Conservation (phyloP, 2,329 filamentous ascomycete species). For the Cercospora nicotianae region DNA sequence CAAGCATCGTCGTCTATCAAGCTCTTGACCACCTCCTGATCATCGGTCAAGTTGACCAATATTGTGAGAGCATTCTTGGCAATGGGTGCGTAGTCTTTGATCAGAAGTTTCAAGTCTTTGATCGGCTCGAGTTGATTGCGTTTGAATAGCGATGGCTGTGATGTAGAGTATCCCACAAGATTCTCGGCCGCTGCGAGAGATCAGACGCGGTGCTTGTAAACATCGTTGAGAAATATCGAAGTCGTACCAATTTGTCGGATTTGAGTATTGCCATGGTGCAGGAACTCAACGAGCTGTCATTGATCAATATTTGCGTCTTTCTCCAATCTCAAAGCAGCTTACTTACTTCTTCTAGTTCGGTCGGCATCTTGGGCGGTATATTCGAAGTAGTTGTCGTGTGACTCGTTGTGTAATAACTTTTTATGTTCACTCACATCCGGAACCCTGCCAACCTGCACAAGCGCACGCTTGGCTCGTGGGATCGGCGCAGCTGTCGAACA, state of each 20-base stretch:
- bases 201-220: slow-evolving; percentile 14
- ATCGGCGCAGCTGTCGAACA: slow-evolving; percentile 1
- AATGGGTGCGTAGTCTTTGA: slow-evolving; percentile 85
- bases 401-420: slow-evolving; percentile 10
- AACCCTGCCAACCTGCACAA: slow-evolving; percentile 5
- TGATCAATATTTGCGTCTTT: slow-evolving; percentile 20
- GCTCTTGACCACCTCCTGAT: slow-evolving; percentile 70
- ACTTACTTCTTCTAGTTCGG: slow-evolving; percentile 52
- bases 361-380: slow-evolving; percentile 44
- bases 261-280: slow-evolving; percentile 65
- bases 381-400: background rate
- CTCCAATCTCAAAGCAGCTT: background rate
- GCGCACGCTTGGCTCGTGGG: slow-evolving; percentile 1
- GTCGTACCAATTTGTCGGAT: slow-evolving; percentile 73
- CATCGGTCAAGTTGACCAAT: slow-evolving; percentile 80
- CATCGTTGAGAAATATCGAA: background rate
- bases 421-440: slow-evolving; percentile 8
- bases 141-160: slow-evolving; percentile 82
- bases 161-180: slow-evolving; percentile 77
- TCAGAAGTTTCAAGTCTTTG: slow-evolving; percentile 81
- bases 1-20: slow-evolving; percentile 80
- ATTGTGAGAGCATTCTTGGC: slow-evolving; percentile 91
- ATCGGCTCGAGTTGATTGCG: slow-evolving; percentile 72
- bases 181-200: slow-evolving; percentile 69
- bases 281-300: slow-evolving; percentile 18